Evolutionary conservation across 768 basidiomycete species (phyloP).

Genomic region (Lactifluus volemus): DNA sequence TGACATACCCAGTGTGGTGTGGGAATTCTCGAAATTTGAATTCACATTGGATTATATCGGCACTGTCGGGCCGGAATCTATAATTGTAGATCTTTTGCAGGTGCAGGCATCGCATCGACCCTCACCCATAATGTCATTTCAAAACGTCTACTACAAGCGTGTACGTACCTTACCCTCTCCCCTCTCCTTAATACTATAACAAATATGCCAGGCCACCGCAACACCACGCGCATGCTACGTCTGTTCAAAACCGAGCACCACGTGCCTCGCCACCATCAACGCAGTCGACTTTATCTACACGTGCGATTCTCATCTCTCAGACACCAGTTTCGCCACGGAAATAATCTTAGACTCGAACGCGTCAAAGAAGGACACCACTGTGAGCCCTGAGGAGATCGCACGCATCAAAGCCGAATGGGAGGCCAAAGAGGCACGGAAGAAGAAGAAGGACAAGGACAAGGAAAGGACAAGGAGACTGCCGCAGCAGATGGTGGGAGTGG

Average conservation of each 20-base stretch:
- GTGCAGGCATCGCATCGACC: no score
- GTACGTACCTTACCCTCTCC: constrained; percentile 36
- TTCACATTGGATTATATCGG: no score
- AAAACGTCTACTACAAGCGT: constrained; percentile 85
- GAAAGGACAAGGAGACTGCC: constrained; percentile 22
- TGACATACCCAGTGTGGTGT: constrained; percentile 40
- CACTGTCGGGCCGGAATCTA: not conserved
- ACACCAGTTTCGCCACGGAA: constrained; percentile 63
- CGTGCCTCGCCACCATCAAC: constrained; percentile 77
- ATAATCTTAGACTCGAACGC: constrained; percentile 34
- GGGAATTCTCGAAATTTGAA: not conserved
- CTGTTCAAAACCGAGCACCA: constrained; percentile 73
- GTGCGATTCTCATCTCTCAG: constrained; percentile 72
- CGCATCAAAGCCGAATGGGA: constrained; percentile 77
- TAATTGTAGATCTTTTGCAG: not conserved
- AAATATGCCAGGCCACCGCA: constrained; percentile 49
- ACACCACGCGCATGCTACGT: constrained; percentile 72
- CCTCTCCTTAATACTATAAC: no score
- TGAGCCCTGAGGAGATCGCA: constrained; percentile 63
- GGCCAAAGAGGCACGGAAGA: constrained; percentile 56
- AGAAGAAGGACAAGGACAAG: constrained; percentile 32
- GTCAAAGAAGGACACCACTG: constrained; percentile 29
- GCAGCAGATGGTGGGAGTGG: constrained; percentile 21
- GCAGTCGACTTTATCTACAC: constrained; percentile 82
- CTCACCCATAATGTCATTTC: constrained; percentile 48